Evolutionary conservation across 768 basidiomycete genomes (phyloP).

Genomic region (Hortiboletus campestris): DNA sequence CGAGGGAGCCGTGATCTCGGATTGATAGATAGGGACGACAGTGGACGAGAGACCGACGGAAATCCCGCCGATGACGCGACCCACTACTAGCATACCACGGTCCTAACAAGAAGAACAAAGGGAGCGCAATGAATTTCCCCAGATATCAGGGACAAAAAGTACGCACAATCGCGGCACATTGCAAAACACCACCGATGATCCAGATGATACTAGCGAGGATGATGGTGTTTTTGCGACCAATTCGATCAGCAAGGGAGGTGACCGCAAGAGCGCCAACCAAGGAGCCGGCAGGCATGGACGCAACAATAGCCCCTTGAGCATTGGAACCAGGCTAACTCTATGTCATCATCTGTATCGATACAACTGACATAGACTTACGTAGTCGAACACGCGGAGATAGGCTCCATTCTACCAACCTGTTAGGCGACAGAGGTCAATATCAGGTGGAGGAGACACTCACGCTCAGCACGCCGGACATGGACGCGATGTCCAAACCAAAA

Average conservation of each 20-base stretch:
- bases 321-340: slow-evolving; percentile 43
- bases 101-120: slow-evolving; percentile 36
- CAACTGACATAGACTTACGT: slow-evolving; percentile 10
- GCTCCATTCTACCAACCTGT: slow-evolving; percentile 25
- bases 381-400: slow-evolving; percentile 25
- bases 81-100: slow-evolving; percentile 72
- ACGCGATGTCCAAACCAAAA: slow-evolving; percentile 80
- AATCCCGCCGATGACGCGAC: slow-evolving; percentile 65
- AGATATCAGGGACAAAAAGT: background rate
- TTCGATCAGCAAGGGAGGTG: slow-evolving; percentile 57
- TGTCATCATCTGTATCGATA: slow-evolving; percentile 4
- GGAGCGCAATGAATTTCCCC: background rate
- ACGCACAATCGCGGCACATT: slow-evolving; percentile 54
- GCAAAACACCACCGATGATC: slow-evolving; percentile 71
- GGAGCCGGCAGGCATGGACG: slow-evolving; percentile 73
- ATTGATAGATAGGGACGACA: slow-evolving; percentile 73
- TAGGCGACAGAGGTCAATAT: background rate
- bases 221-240: slow-evolving; percentile 66
- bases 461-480: slow-evolving; percentile 74
- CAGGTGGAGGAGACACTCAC: slow-evolving; percentile 30
- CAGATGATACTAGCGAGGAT: slow-evolving; percentile 68
- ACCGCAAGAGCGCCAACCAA: slow-evolving; percentile 65
- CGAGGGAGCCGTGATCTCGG: slow-evolving; percentile 66
- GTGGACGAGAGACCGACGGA: slow-evolving; percentile 66
- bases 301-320: slow-evolving; percentile 73